Conservation (phyloP, 1,284 basidiomycete species). For the Schizopora paradoxa region DNA sequence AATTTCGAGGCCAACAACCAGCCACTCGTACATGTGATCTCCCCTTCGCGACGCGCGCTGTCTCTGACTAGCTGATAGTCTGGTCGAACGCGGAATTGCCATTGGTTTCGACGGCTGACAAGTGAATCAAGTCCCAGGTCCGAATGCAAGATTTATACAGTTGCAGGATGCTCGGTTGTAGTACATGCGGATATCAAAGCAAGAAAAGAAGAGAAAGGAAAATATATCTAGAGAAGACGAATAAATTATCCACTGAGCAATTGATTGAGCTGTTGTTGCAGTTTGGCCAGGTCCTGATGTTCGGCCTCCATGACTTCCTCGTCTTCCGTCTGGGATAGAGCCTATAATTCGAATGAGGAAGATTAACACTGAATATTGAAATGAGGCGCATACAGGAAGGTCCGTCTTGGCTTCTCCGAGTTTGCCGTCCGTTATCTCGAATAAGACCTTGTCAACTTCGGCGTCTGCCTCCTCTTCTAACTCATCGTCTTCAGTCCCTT, state of each 20-base stretch:
- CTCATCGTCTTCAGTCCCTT: conserved; percentile 89
- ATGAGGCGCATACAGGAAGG: conserved; percentile 62
- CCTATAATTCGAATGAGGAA: conserved; percentile 28
- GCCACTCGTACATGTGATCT: no score
- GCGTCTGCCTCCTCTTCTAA: conserved; percentile 95
- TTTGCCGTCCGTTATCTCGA: conserved; percentile 94
- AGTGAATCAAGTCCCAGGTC: no score
- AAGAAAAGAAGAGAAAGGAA: background rate
- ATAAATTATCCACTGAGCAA: conserved; percentile 60
- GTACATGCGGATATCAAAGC: background rate
- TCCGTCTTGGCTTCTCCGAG: conserved; percentile 76
- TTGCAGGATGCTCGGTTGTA: background rate
- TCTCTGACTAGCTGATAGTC: no score
- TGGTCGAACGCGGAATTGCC: no score
- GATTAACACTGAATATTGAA: conserved; percentile 1
- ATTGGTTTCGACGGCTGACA: no score
- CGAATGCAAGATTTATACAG: no score
- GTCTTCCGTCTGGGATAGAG: conserved; percentile 53
- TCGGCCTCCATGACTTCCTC: conserved; percentile 84
- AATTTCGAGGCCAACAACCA: no score
- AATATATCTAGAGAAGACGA: background rate
- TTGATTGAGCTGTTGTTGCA: conserved; percentile 81
- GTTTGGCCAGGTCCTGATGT: conserved; percentile 81
- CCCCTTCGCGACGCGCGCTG: no score
- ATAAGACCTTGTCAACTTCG: conserved; percentile 96